Conservation (phyloP, 2,329 filamentous ascomycete species). For the Thielaviopsis euricoi region DNA sequence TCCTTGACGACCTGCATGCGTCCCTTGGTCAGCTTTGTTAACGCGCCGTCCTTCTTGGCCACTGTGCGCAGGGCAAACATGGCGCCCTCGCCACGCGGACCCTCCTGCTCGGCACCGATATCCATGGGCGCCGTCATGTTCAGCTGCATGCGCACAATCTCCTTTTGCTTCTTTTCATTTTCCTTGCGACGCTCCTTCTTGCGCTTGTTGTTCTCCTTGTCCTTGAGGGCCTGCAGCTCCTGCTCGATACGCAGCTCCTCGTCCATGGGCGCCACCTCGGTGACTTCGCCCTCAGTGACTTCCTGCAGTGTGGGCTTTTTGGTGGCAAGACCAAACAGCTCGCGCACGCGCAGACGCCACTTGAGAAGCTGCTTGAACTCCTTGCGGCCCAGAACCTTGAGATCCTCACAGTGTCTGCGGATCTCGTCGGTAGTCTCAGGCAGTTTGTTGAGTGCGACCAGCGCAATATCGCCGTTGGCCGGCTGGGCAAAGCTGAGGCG, state of each 20-base stretch:
- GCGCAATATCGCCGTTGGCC: conserved; percentile 66
- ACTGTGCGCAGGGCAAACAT: conserved; percentile 78
- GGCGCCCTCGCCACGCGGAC: conserved; percentile 59
- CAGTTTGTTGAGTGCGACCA: conserved; percentile 71
- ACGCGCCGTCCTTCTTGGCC: conserved; percentile 54
- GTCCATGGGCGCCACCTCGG: conserved; percentile 77
- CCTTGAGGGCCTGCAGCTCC: conserved; percentile 66
- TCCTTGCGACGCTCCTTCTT: conserved; percentile 74
- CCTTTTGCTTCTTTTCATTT: conserved; percentile 87
- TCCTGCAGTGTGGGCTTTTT: conserved; percentile 44
- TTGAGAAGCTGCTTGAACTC: conserved; percentile 82
- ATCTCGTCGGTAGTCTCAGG: conserved; percentile 79
- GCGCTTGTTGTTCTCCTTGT: conserved; percentile 58
- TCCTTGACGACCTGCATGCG: conserved; percentile 58
- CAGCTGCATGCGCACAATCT: conserved; percentile 91
- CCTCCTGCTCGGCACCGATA: conserved; percentile 78
- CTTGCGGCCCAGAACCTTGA: conserved; percentile 82
- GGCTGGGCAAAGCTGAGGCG: conserved; percentile 67
- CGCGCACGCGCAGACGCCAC: conserved; percentile 79
- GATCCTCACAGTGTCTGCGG: conserved; percentile 57
- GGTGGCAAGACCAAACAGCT: conserved; percentile 71
- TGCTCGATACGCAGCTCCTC: conserved; percentile 84
- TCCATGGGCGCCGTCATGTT: conserved; percentile 94
- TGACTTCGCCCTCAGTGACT: conserved; percentile 49
- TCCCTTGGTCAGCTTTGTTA: conserved; percentile 44